phyloP scores from a whole-genome alignment of 352 stramenopile genomes.

The Bremia lactucae region DNA sequence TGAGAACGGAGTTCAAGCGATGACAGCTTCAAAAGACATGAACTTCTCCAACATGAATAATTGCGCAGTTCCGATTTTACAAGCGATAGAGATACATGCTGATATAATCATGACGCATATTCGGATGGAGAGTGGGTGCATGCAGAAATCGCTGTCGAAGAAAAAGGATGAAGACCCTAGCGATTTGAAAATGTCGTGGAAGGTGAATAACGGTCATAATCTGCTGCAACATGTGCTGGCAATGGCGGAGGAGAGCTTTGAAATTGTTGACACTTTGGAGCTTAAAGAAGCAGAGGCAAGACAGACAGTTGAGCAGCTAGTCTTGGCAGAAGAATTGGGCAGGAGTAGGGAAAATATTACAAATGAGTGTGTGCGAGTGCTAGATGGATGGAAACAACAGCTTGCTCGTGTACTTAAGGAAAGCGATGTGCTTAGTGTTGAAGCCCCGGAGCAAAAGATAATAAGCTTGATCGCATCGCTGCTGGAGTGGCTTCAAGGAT shows the following conservation, averaged over 20 bases:
- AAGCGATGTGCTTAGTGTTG: constrained; percentile 52
- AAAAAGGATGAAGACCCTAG: constrained; percentile 18
- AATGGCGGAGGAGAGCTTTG: constrained; percentile 59
- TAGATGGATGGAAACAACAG: constrained; percentile 60
- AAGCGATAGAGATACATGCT: constrained; percentile 18
- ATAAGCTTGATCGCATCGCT: constrained; percentile 43
- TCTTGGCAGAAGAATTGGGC: constrained; percentile 25
- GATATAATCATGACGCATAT: constrained; percentile 57
- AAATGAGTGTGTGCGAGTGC: constrained; percentile 57
- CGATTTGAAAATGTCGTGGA: constrained; percentile 14
- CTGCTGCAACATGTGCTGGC: constrained; percentile 47
- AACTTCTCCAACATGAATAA: constrained; percentile 10
- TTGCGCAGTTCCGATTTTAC: constrained; percentile 3
- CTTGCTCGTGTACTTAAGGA: constrained; percentile 50
- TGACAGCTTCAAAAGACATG: neutral
- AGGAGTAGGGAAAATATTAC: constrained; percentile 24
- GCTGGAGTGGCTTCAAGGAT: constrained; percentile 67
- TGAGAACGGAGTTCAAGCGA: constrained; percentile 2
- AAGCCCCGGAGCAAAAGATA: constrained; percentile 44
- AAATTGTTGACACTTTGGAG: constrained; percentile 50
- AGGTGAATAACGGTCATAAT: constrained; percentile 18
- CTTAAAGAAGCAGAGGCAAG: constrained; percentile 50
- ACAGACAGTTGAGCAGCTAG: constrained; percentile 49
- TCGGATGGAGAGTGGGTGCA: constrained; percentile 59
- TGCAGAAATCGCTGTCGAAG: constrained; percentile 30